Percentiles rank a stretch among this genome's conserved stretches.
Evolutionary conservation across 148 eudicot species (phyloP).

Genomic region (Nepenthes mirabilis): DNA sequence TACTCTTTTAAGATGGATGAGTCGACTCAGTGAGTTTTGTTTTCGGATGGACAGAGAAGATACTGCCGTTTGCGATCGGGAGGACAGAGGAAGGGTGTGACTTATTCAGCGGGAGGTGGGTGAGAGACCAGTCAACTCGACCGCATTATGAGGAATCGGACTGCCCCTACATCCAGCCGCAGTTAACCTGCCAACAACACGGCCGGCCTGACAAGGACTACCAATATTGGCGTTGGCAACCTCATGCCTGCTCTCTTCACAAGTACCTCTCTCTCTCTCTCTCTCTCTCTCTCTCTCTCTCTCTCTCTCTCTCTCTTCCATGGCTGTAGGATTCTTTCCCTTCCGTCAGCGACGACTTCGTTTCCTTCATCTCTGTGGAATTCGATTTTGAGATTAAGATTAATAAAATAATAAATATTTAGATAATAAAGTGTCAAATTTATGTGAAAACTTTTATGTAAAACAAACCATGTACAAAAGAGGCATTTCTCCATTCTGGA

Average conservation of each 20-base stretch:
- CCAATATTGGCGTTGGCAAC: slow-evolving; percentile 92
- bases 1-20: background rate
- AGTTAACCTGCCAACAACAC: slow-evolving; percentile 66
- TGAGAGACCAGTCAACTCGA: slow-evolving; percentile 38
- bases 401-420: too few relatives aligned
- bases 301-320: background rate
- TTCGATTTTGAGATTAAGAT: too few relatives aligned
- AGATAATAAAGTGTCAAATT: too few relatives aligned
- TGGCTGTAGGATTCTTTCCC: background rate
- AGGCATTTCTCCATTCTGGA: too few relatives aligned
- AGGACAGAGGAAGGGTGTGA: slow-evolving; percentile 42
- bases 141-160: slow-evolving; percentile 76
- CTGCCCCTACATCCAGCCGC: slow-evolving; percentile 81
- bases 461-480: too few relatives aligned
- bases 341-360: too few relatives aligned
- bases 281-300: background rate
- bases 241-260: slow-evolving; percentile 69
- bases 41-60: slow-evolving; percentile 15
- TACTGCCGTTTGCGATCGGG: slow-evolving; percentile 46
- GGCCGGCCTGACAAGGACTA: slow-evolving; percentile 80
- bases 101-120: slow-evolving; percentile 70
- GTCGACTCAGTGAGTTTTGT: background rate
- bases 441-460: too few relatives aligned
- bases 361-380: too few relatives aligned
- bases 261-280: slow-evolving; percentile 19